phyloP scores from a whole-genome alignment of 2,329 filamentous ascomycete species.

The Cladophialophora yegresii region DNA sequence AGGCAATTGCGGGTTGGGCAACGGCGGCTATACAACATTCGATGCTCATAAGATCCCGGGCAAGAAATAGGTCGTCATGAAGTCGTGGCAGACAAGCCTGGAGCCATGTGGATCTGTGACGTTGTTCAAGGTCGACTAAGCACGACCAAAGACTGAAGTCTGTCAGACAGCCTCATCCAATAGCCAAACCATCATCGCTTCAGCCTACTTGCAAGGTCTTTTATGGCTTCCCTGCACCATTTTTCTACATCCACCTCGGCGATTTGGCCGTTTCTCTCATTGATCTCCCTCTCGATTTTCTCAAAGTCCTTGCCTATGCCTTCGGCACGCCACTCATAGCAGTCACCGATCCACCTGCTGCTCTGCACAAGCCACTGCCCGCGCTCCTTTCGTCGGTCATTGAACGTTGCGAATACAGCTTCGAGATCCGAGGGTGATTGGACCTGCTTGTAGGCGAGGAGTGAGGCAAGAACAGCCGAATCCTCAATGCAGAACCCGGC shows the following conservation, averaged over 20 bases:
- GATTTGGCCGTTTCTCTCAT: conserved; percentile 36
- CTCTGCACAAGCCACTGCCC: conserved; percentile 43
- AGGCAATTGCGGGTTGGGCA: conserved; percentile 18
- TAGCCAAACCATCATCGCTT: not conserved
- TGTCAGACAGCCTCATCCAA: not conserved
- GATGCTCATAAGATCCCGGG: conserved; percentile 4
- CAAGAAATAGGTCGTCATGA: not conserved
- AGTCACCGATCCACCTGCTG: conserved; percentile 41
- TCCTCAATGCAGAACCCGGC: conserved; percentile 43
- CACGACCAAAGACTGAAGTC: not conserved
- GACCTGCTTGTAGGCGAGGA: conserved; percentile 38
- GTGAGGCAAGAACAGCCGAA: conserved; percentile 38
- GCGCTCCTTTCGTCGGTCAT: conserved; percentile 37
- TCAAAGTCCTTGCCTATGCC: conserved; percentile 42
- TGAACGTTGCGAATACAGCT: conserved; percentile 39
- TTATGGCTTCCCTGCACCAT: conserved; percentile 38
- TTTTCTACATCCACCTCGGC: conserved; percentile 35
- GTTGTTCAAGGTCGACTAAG: not conserved
- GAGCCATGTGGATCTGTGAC: not conserved
- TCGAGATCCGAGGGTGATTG: conserved; percentile 34
- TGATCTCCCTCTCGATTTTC: conserved; percentile 46
- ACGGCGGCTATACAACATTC: not conserved
- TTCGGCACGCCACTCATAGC: conserved; percentile 41
- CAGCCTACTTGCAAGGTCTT: conserved; percentile 30
- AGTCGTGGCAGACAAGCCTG: not conserved